Conservation (phyloP, 164 flowering plant genomes). For the Stephania cephalantha region DNA sequence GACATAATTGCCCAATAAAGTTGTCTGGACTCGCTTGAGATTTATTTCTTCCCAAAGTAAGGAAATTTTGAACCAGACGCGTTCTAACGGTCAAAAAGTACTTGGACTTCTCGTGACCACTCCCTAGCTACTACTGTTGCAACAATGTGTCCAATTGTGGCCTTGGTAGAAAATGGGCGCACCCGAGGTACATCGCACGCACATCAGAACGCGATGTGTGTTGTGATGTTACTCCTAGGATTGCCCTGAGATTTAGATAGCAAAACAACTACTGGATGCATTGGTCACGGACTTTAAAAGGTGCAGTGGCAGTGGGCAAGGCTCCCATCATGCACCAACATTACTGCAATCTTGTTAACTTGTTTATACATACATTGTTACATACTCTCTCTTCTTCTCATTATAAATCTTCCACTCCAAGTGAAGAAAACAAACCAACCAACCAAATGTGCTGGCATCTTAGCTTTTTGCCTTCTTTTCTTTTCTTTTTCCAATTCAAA, state of each 20-base stretch:
- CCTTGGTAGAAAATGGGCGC: neutral
- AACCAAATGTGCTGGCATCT: constrained; percentile 10
- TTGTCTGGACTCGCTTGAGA: constrained; percentile 2
- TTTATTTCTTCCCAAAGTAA: constrained; percentile 3
- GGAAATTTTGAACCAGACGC: constrained; percentile 34
- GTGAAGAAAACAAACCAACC: constrained; percentile 29
- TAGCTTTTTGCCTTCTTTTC: constrained; percentile 9
- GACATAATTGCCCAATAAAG: neutral
- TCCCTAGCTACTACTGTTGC: constrained; percentile 28
- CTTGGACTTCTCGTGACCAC: constrained; percentile 42
- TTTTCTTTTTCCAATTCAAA: constrained; percentile 5
- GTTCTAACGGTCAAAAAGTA: constrained; percentile 54
- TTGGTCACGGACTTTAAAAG: neutral
- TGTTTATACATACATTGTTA: neutral
- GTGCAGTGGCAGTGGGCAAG: neutral
- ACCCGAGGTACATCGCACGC: too few relatives aligned
- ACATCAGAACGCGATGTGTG: too few relatives aligned
- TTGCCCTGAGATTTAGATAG: neutral
- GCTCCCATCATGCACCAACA: neutral
- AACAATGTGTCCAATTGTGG: neutral
- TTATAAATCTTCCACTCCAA: constrained; percentile 48
- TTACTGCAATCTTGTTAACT: neutral
- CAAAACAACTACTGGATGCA: neutral
- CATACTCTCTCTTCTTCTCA: constrained; percentile 19
- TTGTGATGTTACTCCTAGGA: too few relatives aligned